Evolutionary conservation across 495 filamentous ascomycete genomes (phyloP), one percentile per base, ranked within the genome.

Genomic region (Clavariopsis aquatica): DNA sequence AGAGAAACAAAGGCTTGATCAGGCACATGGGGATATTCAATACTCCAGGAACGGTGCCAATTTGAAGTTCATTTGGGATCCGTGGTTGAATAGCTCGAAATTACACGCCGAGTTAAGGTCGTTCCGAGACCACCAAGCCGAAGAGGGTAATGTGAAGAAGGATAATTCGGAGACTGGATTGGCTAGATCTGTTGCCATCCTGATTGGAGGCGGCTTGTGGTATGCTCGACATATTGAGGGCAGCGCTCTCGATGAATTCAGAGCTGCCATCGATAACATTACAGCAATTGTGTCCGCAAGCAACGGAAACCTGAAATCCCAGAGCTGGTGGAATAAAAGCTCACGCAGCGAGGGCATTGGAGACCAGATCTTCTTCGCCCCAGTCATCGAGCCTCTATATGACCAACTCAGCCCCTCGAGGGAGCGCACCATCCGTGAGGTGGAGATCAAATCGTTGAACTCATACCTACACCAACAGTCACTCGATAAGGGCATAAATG

Each of bases 21-120:
- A 10, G 38, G 79, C 76, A 61, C 81, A 85, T 65, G 62, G 62
- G 19, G 79, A 84, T 71, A 62, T 82, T 9, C 64, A 69, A 1
- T 82, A 80, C 43, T 63, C 72, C 20, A 69, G 73, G 4, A 68
- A 64, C 12, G 81, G 76, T 41, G 74, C 80, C 22, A 75, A 41
- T 23, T 31, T 87, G 20, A 76, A 84, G 34, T 87, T 85, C 53
- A 65, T 83, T 17, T 87, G 83, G 85, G 84, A 88, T 71, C 84
- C 85, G 2, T 87, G 76, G 73, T 73, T 88, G 29, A 87, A 87
- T 69, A 80, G 79, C 15, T 79, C 81, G 1, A 68, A 55, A 23
- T 69, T 84, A 17, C 62, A 76, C 15, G 63, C 62, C 20, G 78
- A 81, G 27, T 68, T 88, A 20, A 57, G 67, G 8, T 61, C 64